Evolutionary conservation across 2,329 filamentous ascomycete species (phyloP), one percentile per base, ranked within the genome.

Genomic region (Diplodia mutila): DNA sequence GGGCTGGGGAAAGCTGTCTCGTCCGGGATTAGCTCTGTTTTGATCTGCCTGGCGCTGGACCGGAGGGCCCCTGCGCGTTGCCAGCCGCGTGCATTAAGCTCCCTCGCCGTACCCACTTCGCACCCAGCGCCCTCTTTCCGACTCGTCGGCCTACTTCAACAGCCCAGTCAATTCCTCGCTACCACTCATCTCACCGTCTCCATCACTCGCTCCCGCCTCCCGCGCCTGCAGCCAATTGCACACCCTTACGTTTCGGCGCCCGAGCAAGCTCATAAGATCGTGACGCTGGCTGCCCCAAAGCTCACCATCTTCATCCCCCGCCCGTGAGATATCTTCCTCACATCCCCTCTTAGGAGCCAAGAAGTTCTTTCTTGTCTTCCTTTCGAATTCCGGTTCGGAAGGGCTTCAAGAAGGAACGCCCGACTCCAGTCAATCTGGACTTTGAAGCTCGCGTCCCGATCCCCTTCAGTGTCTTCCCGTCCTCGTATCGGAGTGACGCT

Each of bases 391-490:
- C 78, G 81, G 80, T 82, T 85, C 82, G 84, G 84, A 84, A 84
- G 84, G 84, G 80, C 81, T 88, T 88, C 87, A 88, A 92, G 90
- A 90, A 89, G 86, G 86, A 88, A 84, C 89, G 85, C 84, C 82
- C 81, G 84, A 89, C 91, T 90, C 89, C 91, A 91, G 92, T 86
- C 92, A 97, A 93, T 87, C 94, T 97, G 94, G 94, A 97, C 92
- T 97, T 97, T 95, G 94, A 97, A 91, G 93, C 94, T 85, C 92
- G 93, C 85, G 92, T 97, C 85, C 93, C 94, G 87, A 95, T 98
- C 85, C 94, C 94, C 86, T 97, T 97, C 90, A 97, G 93, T 92
- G 91, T 97, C 91, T 97, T 98, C 90, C 94, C 94, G 87, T 97
- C 93, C 84, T 92, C 93, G 85, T 98, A 97, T 89, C 89, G 91